These are phyloP conservation scores for Pythium diclinum DNA, from an alignment of 352 stramenopile species.

Conservation along the genomic window DNA sequence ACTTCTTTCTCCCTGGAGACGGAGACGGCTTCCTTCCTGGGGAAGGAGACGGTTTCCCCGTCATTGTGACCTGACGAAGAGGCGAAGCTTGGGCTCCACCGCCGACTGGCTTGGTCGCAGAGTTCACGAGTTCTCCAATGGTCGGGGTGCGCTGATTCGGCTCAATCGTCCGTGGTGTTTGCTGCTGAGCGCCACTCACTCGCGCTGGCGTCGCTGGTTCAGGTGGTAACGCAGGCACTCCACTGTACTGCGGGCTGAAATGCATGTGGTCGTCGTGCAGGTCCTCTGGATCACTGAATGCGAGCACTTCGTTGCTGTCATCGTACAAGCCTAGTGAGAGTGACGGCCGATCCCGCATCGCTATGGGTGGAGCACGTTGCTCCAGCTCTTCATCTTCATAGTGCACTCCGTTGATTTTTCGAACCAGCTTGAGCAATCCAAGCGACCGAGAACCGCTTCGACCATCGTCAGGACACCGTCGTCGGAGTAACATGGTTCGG, in stretches of 20 bases:
- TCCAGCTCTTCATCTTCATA: constrained; percentile 25
- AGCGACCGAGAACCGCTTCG: constrained; percentile 35
- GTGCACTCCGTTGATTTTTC: constrained; percentile 45
- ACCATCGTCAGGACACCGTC: constrained; percentile 12
- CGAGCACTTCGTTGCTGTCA: constrained; percentile 27
- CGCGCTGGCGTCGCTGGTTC: constrained; percentile 13
- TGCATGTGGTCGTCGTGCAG: constrained; percentile 37
- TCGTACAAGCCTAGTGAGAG: not conserved
- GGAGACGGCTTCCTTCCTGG: constrained; percentile 21
- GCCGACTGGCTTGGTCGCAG: not conserved
- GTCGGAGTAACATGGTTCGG: constrained; percentile 40
- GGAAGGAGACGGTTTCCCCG: constrained; percentile 22
- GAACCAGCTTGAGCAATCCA: constrained; percentile 45
- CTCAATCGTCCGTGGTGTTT: not conserved
- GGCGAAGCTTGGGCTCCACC: constrained; percentile 6
- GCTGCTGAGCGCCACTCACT: not conserved
- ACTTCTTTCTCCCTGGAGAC: constrained; percentile 17
- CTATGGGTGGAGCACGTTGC: not conserved
- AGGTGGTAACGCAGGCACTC: not conserved
- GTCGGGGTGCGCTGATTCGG: constrained; percentile 1
- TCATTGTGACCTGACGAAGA: constrained; percentile 21
- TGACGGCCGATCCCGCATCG: not conserved
- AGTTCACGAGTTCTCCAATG: not conserved
- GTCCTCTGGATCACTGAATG: constrained; percentile 29
- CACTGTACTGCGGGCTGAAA: constrained; percentile 55